phyloP scores from a whole-genome alignment of 768 basidiomycete genomes.

The Ramaria rubella region DNA sequence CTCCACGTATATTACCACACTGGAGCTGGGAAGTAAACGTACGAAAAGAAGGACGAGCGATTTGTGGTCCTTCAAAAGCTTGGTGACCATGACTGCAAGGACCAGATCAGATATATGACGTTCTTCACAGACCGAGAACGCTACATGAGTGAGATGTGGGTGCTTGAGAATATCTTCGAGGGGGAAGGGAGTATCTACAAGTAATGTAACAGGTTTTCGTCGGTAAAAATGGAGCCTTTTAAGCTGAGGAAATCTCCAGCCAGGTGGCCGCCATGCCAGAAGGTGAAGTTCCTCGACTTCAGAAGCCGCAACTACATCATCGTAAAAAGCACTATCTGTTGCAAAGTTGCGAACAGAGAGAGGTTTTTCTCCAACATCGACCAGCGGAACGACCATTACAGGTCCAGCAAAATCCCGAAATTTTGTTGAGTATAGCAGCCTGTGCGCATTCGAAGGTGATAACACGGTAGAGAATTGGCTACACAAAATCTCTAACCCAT shows the following conservation, averaged over 20 bases:
- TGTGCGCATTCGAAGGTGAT: neutral
- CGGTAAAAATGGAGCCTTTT: neutral
- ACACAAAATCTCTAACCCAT: constrained; percentile 1
- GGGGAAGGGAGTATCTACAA: neutral
- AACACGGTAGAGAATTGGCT: constrained; percentile 4
- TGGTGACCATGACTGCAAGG: neutral
- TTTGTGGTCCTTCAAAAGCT: neutral
- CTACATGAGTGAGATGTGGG: neutral
- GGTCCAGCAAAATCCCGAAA: neutral
- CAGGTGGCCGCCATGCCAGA: neutral
- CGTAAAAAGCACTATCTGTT: neutral
- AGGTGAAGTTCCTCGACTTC: constrained; percentile 2
- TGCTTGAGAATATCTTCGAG: neutral
- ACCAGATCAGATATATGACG: neutral
- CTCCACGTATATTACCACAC: neutral
- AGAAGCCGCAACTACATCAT: neutral
- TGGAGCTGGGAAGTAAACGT: neutral
- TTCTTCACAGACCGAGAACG: neutral
- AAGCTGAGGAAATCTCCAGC: neutral
- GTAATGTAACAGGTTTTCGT: neutral
- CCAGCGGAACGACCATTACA: neutral
- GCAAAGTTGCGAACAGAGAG: constrained; percentile 4
- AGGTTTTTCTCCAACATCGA: neutral
- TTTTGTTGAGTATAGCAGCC: neutral
- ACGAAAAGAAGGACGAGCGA: neutral